phyloP scores from a whole-genome alignment of 1,139 yeast genomes.

The Candida neerlandica region DNA sequence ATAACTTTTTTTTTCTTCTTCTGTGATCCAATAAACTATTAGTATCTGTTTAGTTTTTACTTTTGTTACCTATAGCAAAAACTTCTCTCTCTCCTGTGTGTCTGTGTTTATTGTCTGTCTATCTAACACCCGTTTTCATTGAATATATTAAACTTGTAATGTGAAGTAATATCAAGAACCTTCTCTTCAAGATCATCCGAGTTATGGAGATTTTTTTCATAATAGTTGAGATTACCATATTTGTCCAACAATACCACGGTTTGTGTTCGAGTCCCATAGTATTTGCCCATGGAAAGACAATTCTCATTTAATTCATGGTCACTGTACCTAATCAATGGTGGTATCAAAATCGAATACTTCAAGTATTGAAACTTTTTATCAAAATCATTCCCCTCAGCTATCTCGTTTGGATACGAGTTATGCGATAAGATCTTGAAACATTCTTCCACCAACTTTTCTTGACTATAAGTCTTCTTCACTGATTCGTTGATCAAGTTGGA shows the following conservation, averaged over 20 bases:
- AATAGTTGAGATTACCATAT: conserved; percentile 43
- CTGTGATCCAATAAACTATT: background rate
- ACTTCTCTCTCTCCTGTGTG: background rate
- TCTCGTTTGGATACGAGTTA: conserved; percentile 38
- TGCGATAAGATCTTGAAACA: conserved; percentile 59
- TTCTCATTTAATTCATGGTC: conserved; percentile 9
- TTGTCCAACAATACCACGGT: conserved; percentile 68
- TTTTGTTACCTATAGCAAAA: background rate
- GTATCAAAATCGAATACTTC: conserved; percentile 68
- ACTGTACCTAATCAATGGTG: conserved; percentile 50
- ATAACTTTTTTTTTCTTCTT: background rate
- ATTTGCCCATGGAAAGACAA: conserved; percentile 38
- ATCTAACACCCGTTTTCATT: conserved; percentile 7
- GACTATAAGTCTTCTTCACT: conserved; percentile 23
- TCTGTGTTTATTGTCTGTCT: background rate
- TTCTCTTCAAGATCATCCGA: conserved; percentile 23
- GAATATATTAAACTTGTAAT: conserved; percentile 15
- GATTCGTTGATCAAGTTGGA: conserved; percentile 37
- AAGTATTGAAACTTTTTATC: conserved; percentile 44
- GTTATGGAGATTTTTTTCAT: conserved; percentile 39
- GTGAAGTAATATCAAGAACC: conserved; percentile 12
- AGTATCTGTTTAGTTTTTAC: background rate
- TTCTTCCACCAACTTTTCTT: conserved; percentile 48
- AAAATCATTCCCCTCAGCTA: conserved; percentile 27
- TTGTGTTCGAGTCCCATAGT: conserved; percentile 90